These are phyloP conservation scores for Nannochloris sp. DNA, from an alignment of 139 green algal species.

Conservation along the genomic window DNA sequence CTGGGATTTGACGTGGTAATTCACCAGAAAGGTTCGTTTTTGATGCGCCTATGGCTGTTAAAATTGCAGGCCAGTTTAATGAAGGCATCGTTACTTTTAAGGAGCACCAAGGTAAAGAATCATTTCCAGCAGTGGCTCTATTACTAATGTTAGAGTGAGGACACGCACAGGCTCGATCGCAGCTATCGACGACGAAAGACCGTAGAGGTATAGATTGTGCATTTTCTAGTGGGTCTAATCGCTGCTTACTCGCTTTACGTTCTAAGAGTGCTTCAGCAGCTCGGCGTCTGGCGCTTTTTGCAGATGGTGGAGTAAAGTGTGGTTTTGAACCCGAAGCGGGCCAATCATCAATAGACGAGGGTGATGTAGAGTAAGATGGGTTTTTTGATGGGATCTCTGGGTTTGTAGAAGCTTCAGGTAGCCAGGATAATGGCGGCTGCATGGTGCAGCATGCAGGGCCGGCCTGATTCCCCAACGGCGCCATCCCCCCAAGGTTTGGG, in stretches of 20 bases:
- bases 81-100: conserved; percentile 10
- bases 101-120: conserved; percentile 5
- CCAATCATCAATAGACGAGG: too few relatives aligned
- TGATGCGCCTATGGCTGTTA: background rate
- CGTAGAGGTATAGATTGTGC: background rate
- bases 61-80: conserved; percentile 9
- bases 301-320: too few relatives aligned
- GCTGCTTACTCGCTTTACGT: background rate
- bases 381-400: too few relatives aligned
- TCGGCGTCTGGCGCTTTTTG: conserved; percentile 4
- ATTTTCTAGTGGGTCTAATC: background rate
- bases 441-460: too few relatives aligned
- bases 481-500: too few relatives aligned
- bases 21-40: background rate
- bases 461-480: too few relatives aligned
- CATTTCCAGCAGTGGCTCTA: background rate
- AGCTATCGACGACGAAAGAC: background rate
- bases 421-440: too few relatives aligned
- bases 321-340: too few relatives aligned
- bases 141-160: too few relatives aligned
- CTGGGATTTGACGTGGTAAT: background rate
- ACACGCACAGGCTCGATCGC: background rate
- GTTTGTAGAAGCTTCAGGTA: too few relatives aligned
- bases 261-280: conserved; percentile 15
- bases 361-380: too few relatives aligned